Conservation (phyloP, 495 filamentous ascomycete genomes). For the Penicillium ucsense region DNA sequence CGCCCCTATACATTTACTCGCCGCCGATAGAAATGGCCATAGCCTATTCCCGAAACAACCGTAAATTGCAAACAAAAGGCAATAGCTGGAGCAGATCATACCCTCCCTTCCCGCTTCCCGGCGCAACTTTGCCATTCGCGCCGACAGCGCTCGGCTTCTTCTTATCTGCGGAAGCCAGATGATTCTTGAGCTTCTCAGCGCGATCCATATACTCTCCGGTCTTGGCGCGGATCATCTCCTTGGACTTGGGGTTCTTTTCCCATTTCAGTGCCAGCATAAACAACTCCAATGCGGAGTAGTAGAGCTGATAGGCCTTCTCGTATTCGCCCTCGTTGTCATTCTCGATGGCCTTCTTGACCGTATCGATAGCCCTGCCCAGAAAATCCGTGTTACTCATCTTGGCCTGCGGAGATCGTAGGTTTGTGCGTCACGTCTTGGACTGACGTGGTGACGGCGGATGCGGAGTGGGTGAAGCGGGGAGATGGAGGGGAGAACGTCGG, state of each 20-base stretch:
- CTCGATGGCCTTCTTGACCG: conserved; percentile 95
- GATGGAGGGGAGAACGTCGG: conserved; percentile 4
- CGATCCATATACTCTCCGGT: conserved; percentile 95
- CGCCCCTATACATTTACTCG: neutral
- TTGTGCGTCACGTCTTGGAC: conserved; percentile 5
- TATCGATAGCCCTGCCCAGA: conserved; percentile 85
- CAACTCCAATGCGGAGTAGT: conserved; percentile 87
- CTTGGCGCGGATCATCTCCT: conserved; percentile 93
- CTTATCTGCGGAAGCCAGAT: conserved; percentile 66
- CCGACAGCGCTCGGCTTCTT: conserved; percentile 77
- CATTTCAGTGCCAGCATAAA: conserved; percentile 97
- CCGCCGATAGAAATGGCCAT: neutral
- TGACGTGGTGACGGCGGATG: conserved; percentile 13
- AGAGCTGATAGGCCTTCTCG: conserved; percentile 88
- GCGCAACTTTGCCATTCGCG: conserved; percentile 67
- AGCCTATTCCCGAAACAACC: no score
- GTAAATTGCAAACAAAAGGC: neutral
- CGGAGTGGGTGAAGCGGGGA: conserved; percentile 20
- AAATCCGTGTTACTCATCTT: conserved; percentile 97
- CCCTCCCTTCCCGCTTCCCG: conserved; percentile 58
- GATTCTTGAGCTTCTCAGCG: conserved; percentile 91
- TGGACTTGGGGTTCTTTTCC: conserved; percentile 94
- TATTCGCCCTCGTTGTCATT: conserved; percentile 92
- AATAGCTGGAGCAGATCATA: conserved; percentile 22
- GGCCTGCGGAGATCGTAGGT: conserved; percentile 2